Evolutionary conservation across 202 grass and related monocot species (phyloP).

Genomic region (Setaria italica): DNA sequence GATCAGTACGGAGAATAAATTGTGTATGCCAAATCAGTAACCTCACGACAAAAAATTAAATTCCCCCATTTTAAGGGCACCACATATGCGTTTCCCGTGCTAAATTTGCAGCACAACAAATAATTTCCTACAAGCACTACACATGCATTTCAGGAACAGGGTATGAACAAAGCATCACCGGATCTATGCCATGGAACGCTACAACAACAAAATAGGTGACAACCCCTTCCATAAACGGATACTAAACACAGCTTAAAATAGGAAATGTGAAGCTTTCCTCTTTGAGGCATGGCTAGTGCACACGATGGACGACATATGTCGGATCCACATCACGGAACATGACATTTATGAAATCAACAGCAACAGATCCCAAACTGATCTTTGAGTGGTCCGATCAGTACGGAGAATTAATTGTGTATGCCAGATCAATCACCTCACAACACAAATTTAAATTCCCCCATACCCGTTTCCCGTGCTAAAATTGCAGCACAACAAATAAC

Average conservation of each 20-base stretch:
- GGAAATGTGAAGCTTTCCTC: no score
- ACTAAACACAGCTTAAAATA: no score
- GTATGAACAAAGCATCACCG: constrained; percentile 33
- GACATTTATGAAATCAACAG: no score
- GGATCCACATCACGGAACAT: no score
- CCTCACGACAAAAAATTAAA: background rate
- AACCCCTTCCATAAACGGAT: no score
- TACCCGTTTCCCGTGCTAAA: background rate
- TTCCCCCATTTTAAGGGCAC: background rate
- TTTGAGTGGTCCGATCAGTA: background rate
- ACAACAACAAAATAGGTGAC: no score
- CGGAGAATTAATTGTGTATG: background rate
- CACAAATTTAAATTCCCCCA: constrained; percentile 7
- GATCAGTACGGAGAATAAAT: background rate
- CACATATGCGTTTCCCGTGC: background rate
- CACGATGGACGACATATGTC: no score
- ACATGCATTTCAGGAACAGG: constrained; percentile 15
- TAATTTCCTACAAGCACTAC: background rate
- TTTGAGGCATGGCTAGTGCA: no score
- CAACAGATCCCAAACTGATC: background rate
- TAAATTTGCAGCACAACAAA: constrained; percentile 14
- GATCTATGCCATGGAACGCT: no score
- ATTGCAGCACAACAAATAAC: constrained; percentile 15
- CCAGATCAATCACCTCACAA: background rate
- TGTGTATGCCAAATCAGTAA: background rate